Base-by-base conservation (phyloP, 1,284 basidiomycete genomes). In the Sporisorium iseilematis-ciliati region DNA sequence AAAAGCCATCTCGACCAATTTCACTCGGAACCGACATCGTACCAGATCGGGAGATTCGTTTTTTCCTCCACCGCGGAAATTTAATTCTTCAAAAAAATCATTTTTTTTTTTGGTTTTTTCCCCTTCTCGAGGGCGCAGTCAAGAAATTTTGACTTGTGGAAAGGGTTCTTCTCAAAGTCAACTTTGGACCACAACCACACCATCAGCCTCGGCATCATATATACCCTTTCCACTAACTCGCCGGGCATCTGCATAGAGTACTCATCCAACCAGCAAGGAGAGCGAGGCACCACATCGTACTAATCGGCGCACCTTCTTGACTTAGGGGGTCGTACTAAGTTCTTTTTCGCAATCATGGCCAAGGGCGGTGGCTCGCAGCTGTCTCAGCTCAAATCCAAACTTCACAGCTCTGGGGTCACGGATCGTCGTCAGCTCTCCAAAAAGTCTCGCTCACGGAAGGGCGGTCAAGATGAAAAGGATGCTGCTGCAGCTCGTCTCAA, bases 401-500 rank as follows among this genome's bases (percentile, higher is more conserved):
- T 84, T 23, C 73, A 77, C 35, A 68, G 70, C 33, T 75, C 77
- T 12, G 83, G 83, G 21, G 76, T 84, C 64, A 76, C 66, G 21
- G 82, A 82, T 49, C 51, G 73, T 31, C 69, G 82, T 18, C 79
- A 82, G 64, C 68, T 75, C 54, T 76, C 75, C 33, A 70, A 71
- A 51, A 69, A 73, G 41, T 69, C 77, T 3, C 79, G 80, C 61
- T 79, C 77, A 25, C 67, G 78, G n/a, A 75, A 72, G 40, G 71
- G 71, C 18, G 81, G 92, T 90, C 87, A 90, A 89, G 79, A 87
- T 68, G 84, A 88, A 12, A 84, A 82, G 3, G 82, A 83, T 65
- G 75, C 78, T n/a, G 77, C 57, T 56, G 79, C 53, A 41, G 69
- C 50, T 31, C 65, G 58, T 56, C 79, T 72, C 50, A 79, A 91